Percentiles rank a stretch among this genome's conserved stretches.
phyloP scores from a whole-genome alignment of 2,329 filamentous ascomycete species.

The Cladobotryum protrusum region DNA sequence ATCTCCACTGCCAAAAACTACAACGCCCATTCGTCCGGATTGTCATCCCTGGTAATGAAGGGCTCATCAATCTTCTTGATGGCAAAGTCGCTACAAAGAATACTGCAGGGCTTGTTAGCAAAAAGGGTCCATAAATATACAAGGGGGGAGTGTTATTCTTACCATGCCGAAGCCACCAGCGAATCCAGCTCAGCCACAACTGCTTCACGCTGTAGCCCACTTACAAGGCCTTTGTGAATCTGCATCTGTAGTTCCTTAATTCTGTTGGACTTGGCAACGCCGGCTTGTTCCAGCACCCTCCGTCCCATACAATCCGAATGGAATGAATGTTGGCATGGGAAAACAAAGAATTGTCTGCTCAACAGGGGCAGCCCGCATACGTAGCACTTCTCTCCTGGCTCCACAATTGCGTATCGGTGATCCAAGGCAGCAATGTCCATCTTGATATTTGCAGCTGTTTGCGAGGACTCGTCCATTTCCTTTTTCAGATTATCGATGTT shows the following conservation, averaged over 20 bases:
- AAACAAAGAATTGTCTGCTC: constrained; percentile 93
- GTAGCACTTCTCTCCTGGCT: constrained; percentile 92
- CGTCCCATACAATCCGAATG: constrained; percentile 90
- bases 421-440: constrained; percentile 81
- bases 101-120: constrained; percentile 44
- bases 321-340: constrained; percentile 96
- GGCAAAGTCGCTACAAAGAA: constrained; percentile 89
- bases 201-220: constrained; percentile 67
- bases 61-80: constrained; percentile 93
- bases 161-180: constrained; percentile 88
- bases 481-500: constrained; percentile 83
- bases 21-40: constrained; percentile 73
- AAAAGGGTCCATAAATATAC: not conserved
- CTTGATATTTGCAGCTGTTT: constrained; percentile 86
- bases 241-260: constrained; percentile 83
- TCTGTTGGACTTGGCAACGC: constrained; percentile 65
- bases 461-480: constrained; percentile 92
- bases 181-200: constrained; percentile 85
- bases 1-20: constrained; percentile 22
- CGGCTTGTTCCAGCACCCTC: constrained; percentile 76
- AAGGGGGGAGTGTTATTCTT: constrained; percentile 25
- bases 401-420: constrained; percentile 88
- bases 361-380: constrained; percentile 79
- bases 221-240: constrained; percentile 68
- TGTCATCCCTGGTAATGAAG: constrained; percentile 69